These are phyloP conservation scores for Metschnikowia kofuensis DNA, from an alignment of 805 yeast genomes.

Conservation along the genomic window DNA sequence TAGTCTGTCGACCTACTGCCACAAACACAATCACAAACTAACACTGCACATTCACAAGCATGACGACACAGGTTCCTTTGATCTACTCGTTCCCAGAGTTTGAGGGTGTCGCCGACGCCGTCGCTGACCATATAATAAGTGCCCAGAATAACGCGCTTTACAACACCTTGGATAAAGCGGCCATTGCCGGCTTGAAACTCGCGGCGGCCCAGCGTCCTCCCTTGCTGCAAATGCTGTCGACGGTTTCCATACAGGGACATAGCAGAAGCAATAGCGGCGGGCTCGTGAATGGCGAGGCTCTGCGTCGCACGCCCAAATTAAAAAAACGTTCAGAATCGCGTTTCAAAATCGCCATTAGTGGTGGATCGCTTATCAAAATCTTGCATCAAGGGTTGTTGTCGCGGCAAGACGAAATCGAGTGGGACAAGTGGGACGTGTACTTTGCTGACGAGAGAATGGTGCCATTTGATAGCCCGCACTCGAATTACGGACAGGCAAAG, in stretches of 20 bases:
- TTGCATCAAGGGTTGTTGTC: slow-evolving; percentile 80
- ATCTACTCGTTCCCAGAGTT: slow-evolving; percentile 91
- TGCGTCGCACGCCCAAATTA: slow-evolving; percentile 27
- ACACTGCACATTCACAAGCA: slow-evolving; percentile 25
- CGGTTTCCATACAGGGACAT: slow-evolving; percentile 12
- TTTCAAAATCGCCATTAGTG: slow-evolving; percentile 87
- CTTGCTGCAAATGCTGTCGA: slow-evolving; percentile 12
- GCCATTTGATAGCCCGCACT: slow-evolving; percentile 76
- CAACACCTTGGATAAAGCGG: slow-evolving; percentile 35
- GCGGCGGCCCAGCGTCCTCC: slow-evolving; percentile 19
- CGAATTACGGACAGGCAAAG: slow-evolving; percentile 89
- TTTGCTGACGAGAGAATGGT: slow-evolving; percentile 96
- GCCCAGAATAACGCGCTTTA: slow-evolving; percentile 77
- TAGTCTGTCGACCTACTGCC: neutral
- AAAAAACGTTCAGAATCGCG: slow-evolving; percentile 61
- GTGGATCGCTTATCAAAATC: slow-evolving; percentile 88
- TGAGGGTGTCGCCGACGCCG: slow-evolving; percentile 91
- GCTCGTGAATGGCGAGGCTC: slow-evolving; percentile 4
- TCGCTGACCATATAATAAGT: slow-evolving; percentile 88
- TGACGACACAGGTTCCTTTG: slow-evolving; percentile 93
- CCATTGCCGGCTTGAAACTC: slow-evolving; percentile 32
- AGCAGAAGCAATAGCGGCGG: slow-evolving; percentile 17
- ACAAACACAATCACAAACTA: neutral
- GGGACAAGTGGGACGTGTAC: slow-evolving; percentile 95
- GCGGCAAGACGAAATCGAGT: slow-evolving; percentile 68